Conservation (phyloP, 176 grass and related monocot species). For the Poa pratensis region DNA sequence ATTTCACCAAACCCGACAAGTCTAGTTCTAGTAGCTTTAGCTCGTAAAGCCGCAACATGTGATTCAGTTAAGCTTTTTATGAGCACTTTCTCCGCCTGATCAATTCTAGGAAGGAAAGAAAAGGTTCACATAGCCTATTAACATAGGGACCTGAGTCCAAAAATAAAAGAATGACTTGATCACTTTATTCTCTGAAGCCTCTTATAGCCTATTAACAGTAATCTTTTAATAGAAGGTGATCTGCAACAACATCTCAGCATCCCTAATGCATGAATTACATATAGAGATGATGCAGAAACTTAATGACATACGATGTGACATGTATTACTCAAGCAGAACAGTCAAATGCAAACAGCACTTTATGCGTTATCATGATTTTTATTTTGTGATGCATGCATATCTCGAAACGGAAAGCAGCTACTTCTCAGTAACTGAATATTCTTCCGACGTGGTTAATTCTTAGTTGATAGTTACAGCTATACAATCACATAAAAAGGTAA, state of each 20-base stretch:
- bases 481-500: background rate
- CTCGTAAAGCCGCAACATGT: background rate
- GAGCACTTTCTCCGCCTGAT: background rate
- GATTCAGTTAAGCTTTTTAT: slow-evolving; percentile 12
- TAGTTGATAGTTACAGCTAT: slow-evolving; percentile 10
- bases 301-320: background rate
- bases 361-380: background rate
- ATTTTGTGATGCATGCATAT: background rate
- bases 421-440: background rate
- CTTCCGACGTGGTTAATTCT: background rate
- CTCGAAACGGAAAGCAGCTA: background rate
- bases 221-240: slow-evolving; percentile 9
- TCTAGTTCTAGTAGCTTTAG: background rate
- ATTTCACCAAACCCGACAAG: background rate
- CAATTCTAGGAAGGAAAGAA: background rate
- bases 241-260: background rate
- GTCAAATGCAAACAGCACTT: background rate
- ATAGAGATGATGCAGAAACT: background rate
- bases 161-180: background rate
- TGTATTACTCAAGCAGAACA: background rate
- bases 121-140: background rate
- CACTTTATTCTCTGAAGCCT: background rate
- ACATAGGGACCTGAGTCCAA: background rate
- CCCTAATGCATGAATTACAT: slow-evolving; percentile 5
- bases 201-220: slow-evolving; percentile 8